phyloP scores from a whole-genome alignment of 2,329 filamentous ascomycete species.

The Beauveria australis region DNA sequence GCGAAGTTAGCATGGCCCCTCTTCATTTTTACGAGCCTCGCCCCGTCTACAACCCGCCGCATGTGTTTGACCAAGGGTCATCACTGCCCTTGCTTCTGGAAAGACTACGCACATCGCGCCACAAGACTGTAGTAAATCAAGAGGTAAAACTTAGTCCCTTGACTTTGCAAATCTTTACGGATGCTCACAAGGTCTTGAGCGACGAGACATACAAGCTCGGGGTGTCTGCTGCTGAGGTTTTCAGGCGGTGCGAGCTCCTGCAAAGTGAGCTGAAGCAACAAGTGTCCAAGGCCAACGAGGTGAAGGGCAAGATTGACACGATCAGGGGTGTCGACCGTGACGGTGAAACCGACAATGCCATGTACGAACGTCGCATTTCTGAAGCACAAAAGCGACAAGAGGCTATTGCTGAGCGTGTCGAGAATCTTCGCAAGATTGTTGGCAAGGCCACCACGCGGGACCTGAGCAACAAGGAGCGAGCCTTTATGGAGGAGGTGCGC shows the following conservation, averaged over 20 bases:
- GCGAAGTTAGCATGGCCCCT: slow-evolving; percentile 34
- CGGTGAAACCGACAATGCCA: slow-evolving; percentile 44
- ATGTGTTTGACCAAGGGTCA: slow-evolving; percentile 50
- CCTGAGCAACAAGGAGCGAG: slow-evolving; percentile 36
- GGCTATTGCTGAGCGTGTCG: slow-evolving; percentile 50
- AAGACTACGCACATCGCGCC: slow-evolving; percentile 48
- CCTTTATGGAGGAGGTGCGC: slow-evolving; percentile 38
- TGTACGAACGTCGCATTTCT: slow-evolving; percentile 51
- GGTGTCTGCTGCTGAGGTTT: slow-evolving; percentile 63
- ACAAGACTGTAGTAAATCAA: slow-evolving; percentile 55
- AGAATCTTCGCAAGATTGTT: slow-evolving; percentile 42
- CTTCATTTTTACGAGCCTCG: slow-evolving; percentile 54
- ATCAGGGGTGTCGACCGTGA: slow-evolving; percentile 42
- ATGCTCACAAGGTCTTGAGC: slow-evolving; percentile 63
- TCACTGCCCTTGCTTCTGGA: slow-evolving; percentile 48
- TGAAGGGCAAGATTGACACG: slow-evolving; percentile 57
- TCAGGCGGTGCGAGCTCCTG: slow-evolving; percentile 60
- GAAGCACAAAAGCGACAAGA: slow-evolving; percentile 47
- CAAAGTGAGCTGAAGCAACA: slow-evolving; percentile 61
- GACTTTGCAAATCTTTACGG: slow-evolving; percentile 62
- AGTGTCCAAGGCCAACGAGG: slow-evolving; percentile 55
- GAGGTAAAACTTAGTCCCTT: slow-evolving; percentile 63
- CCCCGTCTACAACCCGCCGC: slow-evolving; percentile 56
- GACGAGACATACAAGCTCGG: slow-evolving; percentile 62
- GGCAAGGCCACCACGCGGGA: slow-evolving; percentile 34